Conservation (phyloP, 805 yeast species). For the Brettanomyces nanus region DNA sequence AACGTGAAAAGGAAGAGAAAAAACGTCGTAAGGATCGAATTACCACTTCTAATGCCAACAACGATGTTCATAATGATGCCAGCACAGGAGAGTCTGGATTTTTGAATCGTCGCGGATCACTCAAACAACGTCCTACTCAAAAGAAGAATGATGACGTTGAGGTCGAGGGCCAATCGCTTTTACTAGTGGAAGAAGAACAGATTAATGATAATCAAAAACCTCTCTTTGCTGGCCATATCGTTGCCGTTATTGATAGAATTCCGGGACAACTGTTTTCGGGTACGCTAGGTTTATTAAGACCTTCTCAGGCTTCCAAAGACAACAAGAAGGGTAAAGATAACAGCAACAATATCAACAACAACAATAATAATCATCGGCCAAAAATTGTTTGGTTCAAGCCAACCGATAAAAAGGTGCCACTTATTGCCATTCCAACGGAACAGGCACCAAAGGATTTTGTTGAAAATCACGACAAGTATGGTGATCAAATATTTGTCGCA, state of each 20-base stretch:
- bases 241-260: conserved; percentile 94
- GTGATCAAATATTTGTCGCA: conserved; percentile 81
- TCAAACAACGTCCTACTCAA: conserved; percentile 92
- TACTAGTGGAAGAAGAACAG: conserved; percentile 91
- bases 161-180: conserved; percentile 92
- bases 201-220: conserved; percentile 90
- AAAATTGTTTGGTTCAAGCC: conserved; percentile 99
- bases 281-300: conserved; percentile 86
- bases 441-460: conserved; percentile 96
- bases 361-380: conserved; percentile 40
- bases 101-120: conserved; percentile 74
- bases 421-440: conserved; percentile 97
- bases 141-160: conserved; percentile 98
- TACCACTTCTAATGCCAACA: conserved; percentile 27
- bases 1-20: conserved; percentile 94
- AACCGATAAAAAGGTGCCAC: conserved; percentile 93
- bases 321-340: conserved; percentile 42
- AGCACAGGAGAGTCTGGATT: conserved; percentile 35
- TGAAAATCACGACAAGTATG: conserved; percentile 79
- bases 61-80: conserved; percentile 77
- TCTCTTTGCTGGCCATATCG: conserved; percentile 95
- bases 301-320: conserved; percentile 86
- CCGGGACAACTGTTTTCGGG: conserved; percentile 97
- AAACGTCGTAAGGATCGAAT: conserved; percentile 55
- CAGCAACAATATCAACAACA: conserved; percentile 8